A percentile compares a stretch with the other conserved stretches of the same genome.
Conservation (phyloP, 2,329 filamentous ascomycete species). For the Fusarium papillatum region DNA sequence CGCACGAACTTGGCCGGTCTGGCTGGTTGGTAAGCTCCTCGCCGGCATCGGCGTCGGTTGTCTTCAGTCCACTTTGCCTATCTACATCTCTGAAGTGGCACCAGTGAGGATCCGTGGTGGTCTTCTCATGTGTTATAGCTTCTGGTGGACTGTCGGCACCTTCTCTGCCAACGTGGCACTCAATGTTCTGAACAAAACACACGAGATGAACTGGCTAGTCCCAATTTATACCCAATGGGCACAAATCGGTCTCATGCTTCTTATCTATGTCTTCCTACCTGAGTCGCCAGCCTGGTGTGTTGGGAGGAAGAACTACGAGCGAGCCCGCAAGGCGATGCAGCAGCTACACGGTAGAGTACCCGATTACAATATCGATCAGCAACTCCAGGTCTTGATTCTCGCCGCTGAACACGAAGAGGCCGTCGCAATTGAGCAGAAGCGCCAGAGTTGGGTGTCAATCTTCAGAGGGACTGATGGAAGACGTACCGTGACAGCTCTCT, state of each 20-base stretch:
- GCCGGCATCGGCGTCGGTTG: background rate
- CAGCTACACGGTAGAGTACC: background rate
- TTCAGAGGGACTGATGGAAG: slow-evolving; percentile 46
- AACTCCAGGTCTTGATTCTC: background rate
- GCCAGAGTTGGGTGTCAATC: slow-evolving; percentile 44
- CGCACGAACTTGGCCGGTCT: background rate
- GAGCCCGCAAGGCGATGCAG: background rate
- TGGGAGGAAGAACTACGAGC: background rate
- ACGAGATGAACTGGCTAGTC: slow-evolving; percentile 34
- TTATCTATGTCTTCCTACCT: background rate
- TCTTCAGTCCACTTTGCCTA: background rate
- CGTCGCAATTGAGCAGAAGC: slow-evolving; percentile 35
- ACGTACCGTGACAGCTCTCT: slow-evolving; percentile 47
- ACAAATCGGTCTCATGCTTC: background rate
- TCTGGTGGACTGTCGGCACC: slow-evolving; percentile 59
- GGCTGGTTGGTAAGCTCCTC: background rate
- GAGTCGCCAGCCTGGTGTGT: slow-evolving; percentile 1
- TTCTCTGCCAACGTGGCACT: slow-evolving; percentile 58
- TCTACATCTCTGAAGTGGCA: slow-evolving; percentile 40
- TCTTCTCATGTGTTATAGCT: slow-evolving; percentile 54
- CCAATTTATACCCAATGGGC: slow-evolving; percentile 5
- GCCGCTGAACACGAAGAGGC: slow-evolving; percentile 7
- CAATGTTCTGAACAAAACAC: slow-evolving; percentile 47
- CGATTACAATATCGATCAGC: background rate
- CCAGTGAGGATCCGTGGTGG: slow-evolving; percentile 56